Base-by-base conservation (phyloP, 441 rosid genomes). In the Erodium chrysanthum region DNA sequence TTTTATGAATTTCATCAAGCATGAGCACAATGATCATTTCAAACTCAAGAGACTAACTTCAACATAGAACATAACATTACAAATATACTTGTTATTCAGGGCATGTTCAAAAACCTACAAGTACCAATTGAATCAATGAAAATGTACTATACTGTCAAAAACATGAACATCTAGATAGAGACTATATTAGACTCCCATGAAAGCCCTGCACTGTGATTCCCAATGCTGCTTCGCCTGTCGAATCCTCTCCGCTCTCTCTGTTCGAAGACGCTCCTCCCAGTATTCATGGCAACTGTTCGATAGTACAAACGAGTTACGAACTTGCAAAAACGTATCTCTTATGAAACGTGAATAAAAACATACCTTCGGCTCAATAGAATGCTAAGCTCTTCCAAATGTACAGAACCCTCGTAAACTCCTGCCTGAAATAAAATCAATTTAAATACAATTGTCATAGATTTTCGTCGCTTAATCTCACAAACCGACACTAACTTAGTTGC, bases 331-430 rank as follows among this genome's bases (percentile, higher is more conserved):
- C 68, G 17, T 21, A 10, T 54, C 27, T 60, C 15, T 20, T 8
- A 44, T 62, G 56, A 4, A 27, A 17, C 65, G 18, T 40, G 0
- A 65, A 63, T 25, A 52, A 1, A 1, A 27, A 27, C 35, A 22
- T 79, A 93, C 97, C 95, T 93, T 82, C 86, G 73, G 67, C 79
- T 76, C 37, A 90, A 69, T 68, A 89, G 71, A 64, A 86, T 82
- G 73, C 73, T 78, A 69, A 87, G 94, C 76, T 90, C 98, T 18
- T 92, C 91, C 88, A 92, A 78, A 80, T 80, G 97, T 21, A 90
- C 83, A 15, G 83, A 83, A 37, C 84, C 88, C 76, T 85, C 82
- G 73, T 80, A 85, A 23, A 92, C 94, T 68, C 86, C 70, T 27
- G 78, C 77, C 98, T 92, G 76, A 44, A 74, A 48, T 3, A 58